phyloP scores from a whole-genome alignment of 2,329 filamentous ascomycete species.

The Microcyclospora pomicola region DNA sequence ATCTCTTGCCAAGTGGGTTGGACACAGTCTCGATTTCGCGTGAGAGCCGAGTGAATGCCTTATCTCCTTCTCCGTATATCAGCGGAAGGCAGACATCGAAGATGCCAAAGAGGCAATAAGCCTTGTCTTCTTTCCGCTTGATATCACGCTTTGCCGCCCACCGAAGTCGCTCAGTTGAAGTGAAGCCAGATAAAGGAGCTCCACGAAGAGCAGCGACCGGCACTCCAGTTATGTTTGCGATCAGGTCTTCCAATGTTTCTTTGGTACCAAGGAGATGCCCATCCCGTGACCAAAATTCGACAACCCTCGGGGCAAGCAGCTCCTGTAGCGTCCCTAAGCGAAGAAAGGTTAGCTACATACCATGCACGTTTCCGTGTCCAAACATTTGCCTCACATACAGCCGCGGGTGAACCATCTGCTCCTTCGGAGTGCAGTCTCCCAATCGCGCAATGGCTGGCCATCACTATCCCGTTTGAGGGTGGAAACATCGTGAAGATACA shows the following conservation, averaged over 20 bases:
- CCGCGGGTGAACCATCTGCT: slow-evolving; percentile 8
- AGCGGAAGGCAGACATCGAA: slow-evolving; percentile 6
- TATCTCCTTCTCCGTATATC: slow-evolving; percentile 7
- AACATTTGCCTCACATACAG: slow-evolving; percentile 11
- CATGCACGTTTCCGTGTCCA: slow-evolving; percentile 7
- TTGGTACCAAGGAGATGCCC: slow-evolving; percentile 1
- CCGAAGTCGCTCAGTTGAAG: slow-evolving; percentile 3
- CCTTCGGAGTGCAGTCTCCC: slow-evolving; percentile 1
- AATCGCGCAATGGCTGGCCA: not conserved
- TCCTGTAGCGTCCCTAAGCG: slow-evolving; percentile 1
- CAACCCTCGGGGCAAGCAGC: not conserved
- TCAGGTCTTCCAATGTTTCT: not conserved
- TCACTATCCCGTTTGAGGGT: not conserved
- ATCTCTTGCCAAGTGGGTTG: too few relatives aligned
- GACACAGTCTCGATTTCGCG: not conserved
- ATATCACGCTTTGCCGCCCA: slow-evolving; percentile 6
- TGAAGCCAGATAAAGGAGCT: not conserved
- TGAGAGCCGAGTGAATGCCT: not conserved
- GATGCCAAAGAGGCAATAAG: slow-evolving; percentile 8
- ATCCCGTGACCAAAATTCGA: slow-evolving; percentile 1
- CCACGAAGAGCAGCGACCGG: slow-evolving; percentile 1
- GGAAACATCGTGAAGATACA: slow-evolving; percentile 9
- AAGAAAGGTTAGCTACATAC: too few relatives aligned
- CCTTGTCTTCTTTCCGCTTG: slow-evolving; percentile 4
- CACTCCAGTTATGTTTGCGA: slow-evolving; percentile 2